Evolutionary conservation across 345 rosid species (phyloP), one percentile per base, ranked within the genome.

Genomic region (Cardiospermum halicacabum): DNA sequence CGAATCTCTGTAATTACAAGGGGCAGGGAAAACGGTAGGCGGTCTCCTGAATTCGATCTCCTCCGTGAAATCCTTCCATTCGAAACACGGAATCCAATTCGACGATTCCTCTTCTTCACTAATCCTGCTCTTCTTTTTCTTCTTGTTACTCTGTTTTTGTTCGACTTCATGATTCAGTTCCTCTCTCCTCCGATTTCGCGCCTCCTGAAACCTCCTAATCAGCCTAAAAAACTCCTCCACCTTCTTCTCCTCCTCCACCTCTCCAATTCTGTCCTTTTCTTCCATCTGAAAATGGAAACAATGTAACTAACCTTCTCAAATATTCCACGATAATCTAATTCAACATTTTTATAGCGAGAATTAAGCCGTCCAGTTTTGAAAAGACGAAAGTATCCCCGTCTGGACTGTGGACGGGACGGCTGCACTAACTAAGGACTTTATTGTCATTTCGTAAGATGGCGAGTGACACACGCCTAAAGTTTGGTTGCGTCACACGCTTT

Each of bases 51-150:
- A 72, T 25, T 73, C 58, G 15, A 62, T 56, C 10, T 69, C 72
- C 42, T 73, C 34, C 3, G 58, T 48, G 31, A 77, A 77, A 67
- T 73, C 77, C 54, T 70, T 67, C 77, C 69, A 64, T 11, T 67
- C 67, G 37, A 78, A 78, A 18, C 39, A 53, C 5, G 82, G 82
- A 39, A 74, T 67, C 82, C 82, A 78, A 37, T 72, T 48, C 5
- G 74, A 5, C 24, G 51, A 7, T 13, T n/a, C 50, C 1, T 5
- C 66, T 0, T 30, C 12, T 5, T 48, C 39, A 11, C 45, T 50
- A 48, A 2, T 27, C 1, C 19, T 54, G 27, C 51, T 64, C 1
- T n/a, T 21, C 69, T 64, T 74, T 7, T 42, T 60, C 45, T 32
- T 64, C 32, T 43, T 34, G 10, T 4, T 59, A 28, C 12, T 42